phyloP scores from a whole-genome alignment of 305 asterid genomes.

The Fraxinus albicans region DNA sequence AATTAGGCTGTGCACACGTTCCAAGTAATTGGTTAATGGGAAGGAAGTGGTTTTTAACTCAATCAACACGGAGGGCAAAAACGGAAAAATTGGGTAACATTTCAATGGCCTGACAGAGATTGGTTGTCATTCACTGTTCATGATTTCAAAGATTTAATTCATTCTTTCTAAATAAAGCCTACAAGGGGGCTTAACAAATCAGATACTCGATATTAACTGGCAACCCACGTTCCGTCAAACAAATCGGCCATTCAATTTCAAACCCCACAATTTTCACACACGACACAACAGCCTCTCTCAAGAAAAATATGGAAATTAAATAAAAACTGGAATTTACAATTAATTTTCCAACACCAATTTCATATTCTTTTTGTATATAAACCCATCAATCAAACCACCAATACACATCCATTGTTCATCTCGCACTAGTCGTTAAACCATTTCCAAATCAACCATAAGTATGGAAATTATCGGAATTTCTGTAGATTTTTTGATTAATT shows the following conservation, averaged over 20 bases:
- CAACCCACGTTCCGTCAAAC: conserved; percentile 19
- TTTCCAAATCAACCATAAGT: background rate
- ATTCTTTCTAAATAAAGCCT: too few relatives aligned
- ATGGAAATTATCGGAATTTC: background rate
- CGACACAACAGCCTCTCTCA: background rate
- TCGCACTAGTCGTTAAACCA: background rate
- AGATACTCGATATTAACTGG: conserved; percentile 12
- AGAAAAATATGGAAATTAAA: background rate
- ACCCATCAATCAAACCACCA: background rate
- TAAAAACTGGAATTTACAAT: background rate
- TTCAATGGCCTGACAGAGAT: too few relatives aligned
- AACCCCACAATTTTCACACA: background rate
- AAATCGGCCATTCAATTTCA: background rate
- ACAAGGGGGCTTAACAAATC: background rate
- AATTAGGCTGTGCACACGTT: too few relatives aligned
- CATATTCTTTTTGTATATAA: conserved; percentile 7
- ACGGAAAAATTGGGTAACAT: too few relatives aligned
- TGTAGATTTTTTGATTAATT: background rate
- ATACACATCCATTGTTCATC: background rate
- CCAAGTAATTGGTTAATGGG: too few relatives aligned
- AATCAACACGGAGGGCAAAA: too few relatives aligned
- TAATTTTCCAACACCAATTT: background rate
- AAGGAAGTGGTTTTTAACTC: too few relatives aligned
- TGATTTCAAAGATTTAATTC: too few relatives aligned
- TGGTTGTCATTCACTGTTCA: too few relatives aligned